Evolutionary conservation across 495 filamentous ascomycete genomes (phyloP).

Genomic region (Cercophora newfieldiana): DNA sequence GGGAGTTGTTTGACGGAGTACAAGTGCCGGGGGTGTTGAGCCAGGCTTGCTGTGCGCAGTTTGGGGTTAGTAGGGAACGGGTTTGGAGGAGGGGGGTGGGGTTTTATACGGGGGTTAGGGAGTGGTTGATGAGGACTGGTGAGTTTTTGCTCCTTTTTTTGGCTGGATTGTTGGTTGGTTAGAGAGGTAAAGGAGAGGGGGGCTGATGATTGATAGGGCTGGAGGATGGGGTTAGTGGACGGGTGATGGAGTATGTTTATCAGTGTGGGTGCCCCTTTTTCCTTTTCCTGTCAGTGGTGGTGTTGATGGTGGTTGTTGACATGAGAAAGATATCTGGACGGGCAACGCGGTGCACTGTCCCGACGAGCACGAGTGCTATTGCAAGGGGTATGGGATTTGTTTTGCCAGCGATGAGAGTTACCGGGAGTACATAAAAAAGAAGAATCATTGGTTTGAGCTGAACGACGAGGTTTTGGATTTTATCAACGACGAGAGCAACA

Average conservation of each 20-base stretch:
- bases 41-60: conserved; percentile 67
- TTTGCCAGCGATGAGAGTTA: conserved; percentile 56
- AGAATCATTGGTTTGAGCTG: conserved; percentile 30
- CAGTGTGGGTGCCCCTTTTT: conserved; percentile 37
- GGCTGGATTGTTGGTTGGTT: too few relatives aligned
- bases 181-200: too few relatives aligned
- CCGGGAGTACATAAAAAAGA: conserved; percentile 51
- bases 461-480: conserved; percentile 17
- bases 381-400: conserved; percentile 76
- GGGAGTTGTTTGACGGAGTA: conserved; percentile 54
- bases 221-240: conserved; percentile 55
- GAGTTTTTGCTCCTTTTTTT: too few relatives aligned
- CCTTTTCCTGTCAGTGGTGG: neutral
- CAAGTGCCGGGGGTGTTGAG: conserved; percentile 46
- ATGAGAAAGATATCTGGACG: conserved; percentile 49
- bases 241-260: conserved; percentile 68
- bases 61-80: conserved; percentile 57
- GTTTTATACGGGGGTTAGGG: conserved; percentile 54
- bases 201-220: too few relatives aligned
- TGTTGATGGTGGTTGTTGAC: neutral
- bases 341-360: conserved; percentile 60
- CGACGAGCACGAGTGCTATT: conserved; percentile 68
- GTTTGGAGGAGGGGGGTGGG: conserved; percentile 47
- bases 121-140: conserved; percentile 62
- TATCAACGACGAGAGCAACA: conserved; percentile 2